phyloP scores from a whole-genome alignment of 768 basidiomycete species.

The Pleurotus citrinopileatus region DNA sequence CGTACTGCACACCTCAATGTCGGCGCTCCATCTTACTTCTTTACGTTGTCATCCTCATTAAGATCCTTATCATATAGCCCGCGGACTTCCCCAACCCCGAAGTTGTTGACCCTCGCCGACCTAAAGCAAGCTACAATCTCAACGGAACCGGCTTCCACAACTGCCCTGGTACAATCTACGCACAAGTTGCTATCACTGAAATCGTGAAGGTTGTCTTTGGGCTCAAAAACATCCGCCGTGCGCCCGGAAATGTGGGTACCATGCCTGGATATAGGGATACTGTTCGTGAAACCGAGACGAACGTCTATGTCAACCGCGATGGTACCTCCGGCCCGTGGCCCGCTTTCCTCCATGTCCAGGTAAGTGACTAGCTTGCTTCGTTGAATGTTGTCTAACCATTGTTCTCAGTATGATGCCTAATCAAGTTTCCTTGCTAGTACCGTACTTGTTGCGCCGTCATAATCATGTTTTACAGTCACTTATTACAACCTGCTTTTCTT shows the following conservation, averaged over 20 bases:
- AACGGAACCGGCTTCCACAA: constrained; percentile 37
- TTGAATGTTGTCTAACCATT: not conserved
- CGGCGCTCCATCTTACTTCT: constrained; percentile 4
- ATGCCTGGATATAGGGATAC: constrained; percentile 29
- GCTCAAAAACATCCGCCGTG: constrained; percentile 42
- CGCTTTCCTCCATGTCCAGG: constrained; percentile 32
- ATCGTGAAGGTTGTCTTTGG: constrained; percentile 45
- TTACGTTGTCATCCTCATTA: not conserved
- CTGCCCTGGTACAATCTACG: constrained; percentile 34
- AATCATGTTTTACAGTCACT: too few relatives aligned
- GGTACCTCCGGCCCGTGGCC: constrained; percentile 36
- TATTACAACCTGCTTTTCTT: too few relatives aligned
- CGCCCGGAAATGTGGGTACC: constrained; percentile 38
- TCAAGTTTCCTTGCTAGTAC: too few relatives aligned
- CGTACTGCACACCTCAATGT: constrained; percentile 43
- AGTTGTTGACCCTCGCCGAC: constrained; percentile 35
- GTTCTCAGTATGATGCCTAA: constrained; percentile 12
- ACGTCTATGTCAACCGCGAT: constrained; percentile 29
- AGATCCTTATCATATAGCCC: constrained; percentile 22
- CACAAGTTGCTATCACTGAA: constrained; percentile 37
- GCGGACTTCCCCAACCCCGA: constrained; percentile 39
- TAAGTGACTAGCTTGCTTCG: constrained; percentile 13
- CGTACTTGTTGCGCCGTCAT: too few relatives aligned
- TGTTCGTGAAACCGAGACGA: constrained; percentile 31
- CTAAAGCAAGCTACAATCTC: constrained; percentile 24